Percentiles rank a stretch among this genome's conserved stretches.
phyloP scores from a whole-genome alignment of 768 basidiomycete genomes.

The Krasilnikovozyma curviuscula region DNA sequence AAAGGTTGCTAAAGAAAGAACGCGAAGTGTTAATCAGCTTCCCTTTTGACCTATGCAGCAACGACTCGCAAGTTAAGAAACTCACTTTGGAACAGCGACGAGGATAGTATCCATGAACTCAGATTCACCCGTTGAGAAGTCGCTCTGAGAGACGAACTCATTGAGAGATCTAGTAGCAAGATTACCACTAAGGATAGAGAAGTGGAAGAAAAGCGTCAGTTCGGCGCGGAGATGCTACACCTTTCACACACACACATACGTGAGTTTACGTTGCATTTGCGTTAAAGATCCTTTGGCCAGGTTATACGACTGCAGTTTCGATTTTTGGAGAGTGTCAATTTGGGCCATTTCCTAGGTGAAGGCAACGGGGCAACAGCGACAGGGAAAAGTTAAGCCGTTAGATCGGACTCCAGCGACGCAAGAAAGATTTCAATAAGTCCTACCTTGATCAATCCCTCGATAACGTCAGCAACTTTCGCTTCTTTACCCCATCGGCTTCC shows the following conservation, averaged over 20 bases:
- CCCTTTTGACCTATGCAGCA: not conserved
- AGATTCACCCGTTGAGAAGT: constrained; percentile 59
- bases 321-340: constrained; percentile 84
- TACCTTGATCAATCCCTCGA: constrained; percentile 72
- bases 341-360: constrained; percentile 66
- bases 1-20: constrained; percentile 37
- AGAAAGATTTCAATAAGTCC: not conserved
- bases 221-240: not conserved
- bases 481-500: constrained; percentile 73
- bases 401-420: not conserved
- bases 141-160: constrained; percentile 61
- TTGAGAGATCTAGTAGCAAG: constrained; percentile 73
- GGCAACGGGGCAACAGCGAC: not conserved
- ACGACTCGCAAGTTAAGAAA: not conserved
- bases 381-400: not conserved
- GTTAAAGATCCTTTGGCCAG: constrained; percentile 78
- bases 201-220: not conserved
- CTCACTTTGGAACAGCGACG: constrained; percentile 85
- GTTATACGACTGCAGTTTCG: constrained; percentile 78
- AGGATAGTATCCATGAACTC: constrained; percentile 85
- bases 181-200: constrained; percentile 56
- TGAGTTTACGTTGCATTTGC: constrained; percentile 85
- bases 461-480: constrained; percentile 59
- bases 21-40: not conserved
- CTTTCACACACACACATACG: constrained; percentile 33